Base-by-base conservation (phyloP, 1,284 basidiomycete species). In the Sanghuangporus baumii region DNA sequence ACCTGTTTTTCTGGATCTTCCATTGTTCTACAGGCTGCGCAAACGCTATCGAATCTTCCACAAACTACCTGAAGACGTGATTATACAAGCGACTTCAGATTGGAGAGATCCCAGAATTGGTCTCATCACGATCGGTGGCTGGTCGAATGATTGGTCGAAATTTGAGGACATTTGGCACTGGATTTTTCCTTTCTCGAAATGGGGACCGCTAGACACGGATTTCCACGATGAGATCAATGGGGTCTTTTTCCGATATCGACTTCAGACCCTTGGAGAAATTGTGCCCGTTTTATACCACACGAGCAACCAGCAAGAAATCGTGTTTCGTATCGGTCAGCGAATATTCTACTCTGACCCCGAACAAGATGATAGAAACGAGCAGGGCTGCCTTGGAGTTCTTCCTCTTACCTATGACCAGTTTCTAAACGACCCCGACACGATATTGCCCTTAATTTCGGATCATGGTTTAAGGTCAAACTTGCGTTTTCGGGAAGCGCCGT, bases 141-240 rank as follows among this genome's bases (percentile, higher is more conserved):
- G 61, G 61, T 51, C 61, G 5, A 57, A 47, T 40, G 55, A 62
- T 50, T 62, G 61, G 61, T 12, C 26, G 3, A 18, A 16, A 34
- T 62, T 57, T 37, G 38, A 50, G 23, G 12, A 51, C 26, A 20
- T 57, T 2, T 20, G 26, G 36, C 6, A 51, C 31, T 62, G 61
- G 61, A 58, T 62, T 6, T 2, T 38, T 5, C 46, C 55, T 12
- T 40, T 52, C 40, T 43, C 56, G 20, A 55, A 56, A 18, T 62
- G 61, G 61, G 61, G 61, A 8, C 14, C 46, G n/a, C 14, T 58
- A 11, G 61, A 62, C 48, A 20, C 26, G 4, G 23, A 20, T 26
- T 23, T 57, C 23, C 6, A 14, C 1, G 3, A 11, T 26, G 20
- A 20, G 8, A 26, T 23, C 18, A 11, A 14, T n/a, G 20, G 6